Percentiles rank a stretch among this genome's conserved stretches.
phyloP scores from a whole-genome alignment of 177 flowering plant species.

The Tripterygium wilfordii region DNA sequence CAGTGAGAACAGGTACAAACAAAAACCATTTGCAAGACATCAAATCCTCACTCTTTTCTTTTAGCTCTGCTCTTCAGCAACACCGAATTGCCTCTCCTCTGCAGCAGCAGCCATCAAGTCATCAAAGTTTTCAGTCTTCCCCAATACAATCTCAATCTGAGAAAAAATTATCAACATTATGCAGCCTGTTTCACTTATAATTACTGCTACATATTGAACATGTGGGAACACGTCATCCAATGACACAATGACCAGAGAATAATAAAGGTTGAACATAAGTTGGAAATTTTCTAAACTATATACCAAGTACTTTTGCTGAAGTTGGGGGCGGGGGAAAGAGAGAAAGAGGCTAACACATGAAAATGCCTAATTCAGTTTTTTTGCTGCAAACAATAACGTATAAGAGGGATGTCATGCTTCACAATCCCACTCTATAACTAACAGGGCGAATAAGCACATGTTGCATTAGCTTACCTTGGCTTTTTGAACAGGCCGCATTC shows the following conservation, averaged over 20 bases:
- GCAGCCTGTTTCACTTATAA: not conserved
- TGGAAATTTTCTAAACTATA: too few relatives aligned
- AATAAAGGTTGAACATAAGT: too few relatives aligned
- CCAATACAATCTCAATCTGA: conserved; percentile 80
- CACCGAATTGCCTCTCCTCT: conserved; percentile 39
- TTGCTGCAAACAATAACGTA: not conserved
- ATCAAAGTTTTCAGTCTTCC: conserved; percentile 78
- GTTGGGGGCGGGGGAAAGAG: too few relatives aligned
- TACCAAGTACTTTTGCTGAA: too few relatives aligned
- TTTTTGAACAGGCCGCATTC: conserved; percentile 77
- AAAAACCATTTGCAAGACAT: not conserved
- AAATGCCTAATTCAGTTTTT: too few relatives aligned
- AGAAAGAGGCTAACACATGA: too few relatives aligned
- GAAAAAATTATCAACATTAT: conserved; percentile 1
- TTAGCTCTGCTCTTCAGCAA: conserved; percentile 60
- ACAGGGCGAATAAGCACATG: not conserved
- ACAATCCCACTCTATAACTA: not conserved
- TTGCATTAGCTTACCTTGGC: conserved; percentile 53
- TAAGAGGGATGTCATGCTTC: not conserved
- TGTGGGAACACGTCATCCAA: not conserved
- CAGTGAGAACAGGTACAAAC: not conserved
- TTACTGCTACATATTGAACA: not conserved
- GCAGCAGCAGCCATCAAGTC: conserved; percentile 84
- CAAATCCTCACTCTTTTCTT: conserved; percentile 6
- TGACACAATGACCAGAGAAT: too few relatives aligned